phyloP scores from a whole-genome alignment of 2,329 filamentous ascomycete genomes.

The Aspergillus sp. region DNA sequence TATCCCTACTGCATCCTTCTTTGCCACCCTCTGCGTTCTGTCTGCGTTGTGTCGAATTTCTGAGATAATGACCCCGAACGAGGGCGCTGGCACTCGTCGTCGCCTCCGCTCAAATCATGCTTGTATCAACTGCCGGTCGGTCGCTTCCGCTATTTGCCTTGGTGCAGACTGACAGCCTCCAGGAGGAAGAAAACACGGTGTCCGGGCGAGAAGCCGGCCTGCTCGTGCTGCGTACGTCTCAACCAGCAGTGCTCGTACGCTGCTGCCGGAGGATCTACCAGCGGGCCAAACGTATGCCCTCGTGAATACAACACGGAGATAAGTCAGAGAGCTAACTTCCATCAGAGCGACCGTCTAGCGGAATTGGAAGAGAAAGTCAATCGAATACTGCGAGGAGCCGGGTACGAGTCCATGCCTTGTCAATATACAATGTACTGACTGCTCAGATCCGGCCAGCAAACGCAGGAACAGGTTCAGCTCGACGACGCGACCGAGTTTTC shows the following conservation, averaged over 20 bases:
- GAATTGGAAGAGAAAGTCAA: slow-evolving; percentile 55
- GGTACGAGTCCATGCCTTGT: slow-evolving; percentile 19
- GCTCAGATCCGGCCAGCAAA: not conserved
- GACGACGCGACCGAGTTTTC: slow-evolving; percentile 1
- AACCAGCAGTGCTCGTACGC: slow-evolving; percentile 51
- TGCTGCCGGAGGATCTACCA: slow-evolving; percentile 35
- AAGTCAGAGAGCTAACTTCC: not conserved
- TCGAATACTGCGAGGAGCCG: slow-evolving; percentile 48
- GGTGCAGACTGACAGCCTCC: no score
- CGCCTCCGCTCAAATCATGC: slow-evolving; percentile 36
- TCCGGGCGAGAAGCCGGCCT: slow-evolving; percentile 53
- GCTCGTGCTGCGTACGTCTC: slow-evolving; percentile 52
- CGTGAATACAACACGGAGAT: not conserved
- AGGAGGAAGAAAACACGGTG: slow-evolving; percentile 54
- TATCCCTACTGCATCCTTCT: no score
- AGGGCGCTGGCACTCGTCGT: slow-evolving; percentile 25
- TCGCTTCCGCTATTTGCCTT: no score
- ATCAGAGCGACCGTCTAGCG: slow-evolving; percentile 52
- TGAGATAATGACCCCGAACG: slow-evolving; percentile 8
- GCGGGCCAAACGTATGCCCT: slow-evolving; percentile 46
- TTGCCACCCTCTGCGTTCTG: no score
- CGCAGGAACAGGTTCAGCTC: not conserved
- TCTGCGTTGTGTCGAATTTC: no score
- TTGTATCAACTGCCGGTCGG: slow-evolving; percentile 43
- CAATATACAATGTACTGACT: no score